Conservation (phyloP, 768 basidiomycete genomes). For the Suillus luteus region DNA sequence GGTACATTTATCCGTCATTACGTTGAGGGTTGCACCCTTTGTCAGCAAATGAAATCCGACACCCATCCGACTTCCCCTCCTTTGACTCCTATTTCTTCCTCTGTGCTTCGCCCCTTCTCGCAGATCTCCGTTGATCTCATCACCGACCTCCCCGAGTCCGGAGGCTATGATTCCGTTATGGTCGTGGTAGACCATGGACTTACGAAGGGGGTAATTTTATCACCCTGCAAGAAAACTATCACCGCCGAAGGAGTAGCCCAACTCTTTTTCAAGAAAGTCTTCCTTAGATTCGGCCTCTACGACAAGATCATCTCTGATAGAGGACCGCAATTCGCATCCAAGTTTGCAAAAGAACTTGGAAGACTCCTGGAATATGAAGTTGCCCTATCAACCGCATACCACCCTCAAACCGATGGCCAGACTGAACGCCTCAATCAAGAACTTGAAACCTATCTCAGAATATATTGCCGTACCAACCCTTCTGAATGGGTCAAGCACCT, state of each 20-base stretch:
- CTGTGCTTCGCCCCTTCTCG: not conserved
- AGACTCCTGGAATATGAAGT: constrained; percentile 19
- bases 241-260: constrained; percentile 17
- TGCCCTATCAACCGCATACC: too few relatives aligned
- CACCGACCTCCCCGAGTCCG: not conserved
- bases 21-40: too few relatives aligned
- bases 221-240: constrained; percentile 20
- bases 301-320: constrained; percentile 7
- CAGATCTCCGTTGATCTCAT: not conserved
- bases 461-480: constrained; percentile 9
- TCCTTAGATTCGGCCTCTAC: not conserved
- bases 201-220: constrained; percentile 33
- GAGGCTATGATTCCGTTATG: constrained; percentile 21
- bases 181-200: constrained; percentile 24
- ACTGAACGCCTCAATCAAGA: constrained; percentile 29
- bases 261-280: constrained; percentile 13
- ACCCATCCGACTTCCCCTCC: not conserved
- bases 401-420: constrained; percentile 19
- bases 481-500: constrained; percentile 16
- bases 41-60: not conserved
- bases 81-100: not conserved
- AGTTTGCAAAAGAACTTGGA: constrained; percentile 22
- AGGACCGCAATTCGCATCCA: constrained; percentile 25
- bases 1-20: not conserved
- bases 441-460: not conserved